These are phyloP conservation scores for Neurospora sp. DNA, from an alignment of 495 filamentous ascomycete species.

Conservation along the genomic window DNA sequence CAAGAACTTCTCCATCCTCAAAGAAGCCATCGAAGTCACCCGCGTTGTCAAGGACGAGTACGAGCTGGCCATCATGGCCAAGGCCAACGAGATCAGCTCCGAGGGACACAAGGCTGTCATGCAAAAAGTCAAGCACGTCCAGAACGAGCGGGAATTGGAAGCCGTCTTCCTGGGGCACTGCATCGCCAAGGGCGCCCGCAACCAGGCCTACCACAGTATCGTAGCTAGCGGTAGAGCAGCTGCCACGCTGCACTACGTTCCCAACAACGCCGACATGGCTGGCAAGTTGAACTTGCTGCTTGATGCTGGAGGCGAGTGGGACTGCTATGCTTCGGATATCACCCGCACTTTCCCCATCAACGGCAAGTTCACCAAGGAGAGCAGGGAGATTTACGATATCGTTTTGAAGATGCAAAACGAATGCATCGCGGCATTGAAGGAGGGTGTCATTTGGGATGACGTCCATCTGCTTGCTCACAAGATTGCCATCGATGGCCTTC, in stretches of 20 bases:
- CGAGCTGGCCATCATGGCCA: slow-evolving; percentile 72
- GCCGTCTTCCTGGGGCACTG: slow-evolving; percentile 67
- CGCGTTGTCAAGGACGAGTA: slow-evolving; percentile 77
- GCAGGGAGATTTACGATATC: slow-evolving; percentile 70
- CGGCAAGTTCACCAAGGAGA: slow-evolving; percentile 65
- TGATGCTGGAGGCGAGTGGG: slow-evolving; percentile 75
- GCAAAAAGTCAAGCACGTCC: slow-evolving; percentile 49
- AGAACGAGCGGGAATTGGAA: slow-evolving; percentile 77
- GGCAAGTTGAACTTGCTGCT: slow-evolving; percentile 68
- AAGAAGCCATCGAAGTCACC: slow-evolving; percentile 64
- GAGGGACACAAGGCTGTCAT: slow-evolving; percentile 65
- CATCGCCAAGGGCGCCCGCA: slow-evolving; percentile 59
- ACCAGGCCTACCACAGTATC: slow-evolving; percentile 81
- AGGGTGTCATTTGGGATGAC: slow-evolving; percentile 74
- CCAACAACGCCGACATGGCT: slow-evolving; percentile 58
- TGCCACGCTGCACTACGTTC: slow-evolving; percentile 80
- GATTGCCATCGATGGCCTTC: slow-evolving; percentile 70
- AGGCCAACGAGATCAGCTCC: slow-evolving; percentile 75
- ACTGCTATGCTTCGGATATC: slow-evolving; percentile 77
- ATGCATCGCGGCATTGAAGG: slow-evolving; percentile 63
- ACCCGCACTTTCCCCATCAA: slow-evolving; percentile 81
- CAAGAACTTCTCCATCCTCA: slow-evolving; percentile 52
- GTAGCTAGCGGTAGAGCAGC: slow-evolving; percentile 67
- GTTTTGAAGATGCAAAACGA: slow-evolving; percentile 77
- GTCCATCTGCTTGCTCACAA: slow-evolving; percentile 71